These are phyloP conservation scores for Saccharomycopsis vini DNA, from an alignment of 805 yeast species.

Conservation along the genomic window DNA sequence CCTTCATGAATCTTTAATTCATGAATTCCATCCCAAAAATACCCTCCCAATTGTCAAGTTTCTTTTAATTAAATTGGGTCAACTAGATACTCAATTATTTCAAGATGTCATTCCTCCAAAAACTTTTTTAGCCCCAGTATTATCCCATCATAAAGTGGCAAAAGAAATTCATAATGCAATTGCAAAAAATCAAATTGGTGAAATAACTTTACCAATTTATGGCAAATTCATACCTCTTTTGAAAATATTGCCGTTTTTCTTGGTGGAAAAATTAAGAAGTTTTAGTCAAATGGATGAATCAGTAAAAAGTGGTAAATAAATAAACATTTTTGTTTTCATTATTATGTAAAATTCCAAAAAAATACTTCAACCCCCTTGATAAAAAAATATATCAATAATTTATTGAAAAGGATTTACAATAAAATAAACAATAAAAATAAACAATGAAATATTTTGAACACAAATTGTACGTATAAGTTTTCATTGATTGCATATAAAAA, in stretches of 20 bases:
- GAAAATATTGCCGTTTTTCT: conserved; percentile 28
- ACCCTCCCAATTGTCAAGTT: conserved; percentile 22
- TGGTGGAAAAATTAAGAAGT: conserved; percentile 25
- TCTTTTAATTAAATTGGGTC: conserved; percentile 37
- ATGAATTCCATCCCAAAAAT: not conserved
- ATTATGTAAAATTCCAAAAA: too few relatives aligned
- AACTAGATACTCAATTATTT: conserved; percentile 34
- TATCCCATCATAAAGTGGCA: conserved; percentile 28
- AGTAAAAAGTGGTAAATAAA: not conserved
- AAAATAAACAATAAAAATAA: too few relatives aligned
- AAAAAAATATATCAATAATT: too few relatives aligned
- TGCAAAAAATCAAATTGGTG: conserved; percentile 29
- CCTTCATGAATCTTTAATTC: conserved; percentile 31
- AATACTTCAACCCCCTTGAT: too few relatives aligned
- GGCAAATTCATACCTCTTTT: conserved; percentile 32
- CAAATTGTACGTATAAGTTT: too few relatives aligned
- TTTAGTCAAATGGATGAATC: conserved; percentile 17
- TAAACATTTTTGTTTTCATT: not conserved
- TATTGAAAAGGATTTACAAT: too few relatives aligned
- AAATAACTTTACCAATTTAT: conserved; percentile 32
- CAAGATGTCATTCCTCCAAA: conserved; percentile 30
- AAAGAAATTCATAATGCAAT: conserved; percentile 24
- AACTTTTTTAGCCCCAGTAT: conserved; percentile 35
- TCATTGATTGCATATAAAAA: too few relatives aligned
- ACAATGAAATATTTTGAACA: too few relatives aligned